Percentiles rank a stretch among this genome's conserved stretches.
phyloP scores from a whole-genome alignment of 2,329 filamentous ascomycete genomes.

The Chaetomium olivaceum region DNA sequence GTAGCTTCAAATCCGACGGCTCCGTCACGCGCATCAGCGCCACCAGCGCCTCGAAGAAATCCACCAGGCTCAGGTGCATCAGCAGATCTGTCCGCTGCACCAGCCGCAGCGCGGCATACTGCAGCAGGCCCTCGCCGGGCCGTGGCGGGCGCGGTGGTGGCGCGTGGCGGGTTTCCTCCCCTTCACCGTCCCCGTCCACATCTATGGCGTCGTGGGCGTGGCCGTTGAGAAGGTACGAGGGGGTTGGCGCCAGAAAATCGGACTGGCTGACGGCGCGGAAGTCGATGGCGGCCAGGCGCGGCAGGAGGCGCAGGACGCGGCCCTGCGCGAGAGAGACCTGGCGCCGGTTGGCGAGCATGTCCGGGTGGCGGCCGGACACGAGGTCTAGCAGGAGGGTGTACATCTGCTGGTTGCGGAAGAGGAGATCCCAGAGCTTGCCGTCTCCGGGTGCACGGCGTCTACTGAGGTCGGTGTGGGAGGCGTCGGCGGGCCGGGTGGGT shows the following conservation, averaged over 20 bases:
- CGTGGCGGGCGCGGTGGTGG: slow-evolving; percentile 31
- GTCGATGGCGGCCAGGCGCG: slow-evolving; percentile 51
- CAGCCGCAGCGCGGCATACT: slow-evolving; percentile 55
- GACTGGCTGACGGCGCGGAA: slow-evolving; percentile 44
- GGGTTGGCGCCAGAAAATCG: slow-evolving; percentile 35
- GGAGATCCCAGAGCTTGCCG: slow-evolving; percentile 54
- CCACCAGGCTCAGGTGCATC: slow-evolving; percentile 53
- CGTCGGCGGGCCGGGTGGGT: slow-evolving; percentile 26
- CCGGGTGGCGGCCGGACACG: slow-evolving; percentile 37
- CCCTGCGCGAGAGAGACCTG: slow-evolving; percentile 55
- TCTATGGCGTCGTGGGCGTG: neutral
- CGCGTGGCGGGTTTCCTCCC: neutral
- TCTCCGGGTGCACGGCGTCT: slow-evolving; percentile 49
- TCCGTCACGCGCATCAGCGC: slow-evolving; percentile 48
- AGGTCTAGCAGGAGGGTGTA: slow-evolving; percentile 50
- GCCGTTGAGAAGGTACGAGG: slow-evolving; percentile 26
- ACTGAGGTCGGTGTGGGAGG: slow-evolving; percentile 36
- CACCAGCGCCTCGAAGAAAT: slow-evolving; percentile 55
- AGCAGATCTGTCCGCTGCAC: slow-evolving; percentile 51
- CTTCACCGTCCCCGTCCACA: neutral
- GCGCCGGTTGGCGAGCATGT: slow-evolving; percentile 34
- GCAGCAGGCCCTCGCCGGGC: slow-evolving; percentile 46
- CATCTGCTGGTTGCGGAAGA: slow-evolving; percentile 49
- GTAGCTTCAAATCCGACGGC: slow-evolving; percentile 38
- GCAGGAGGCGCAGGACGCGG: slow-evolving; percentile 53